A percentile compares a stretch with the other conserved stretches of the same genome.
phyloP scores from a whole-genome alignment of 805 yeast species.

The Candida pini region DNA sequence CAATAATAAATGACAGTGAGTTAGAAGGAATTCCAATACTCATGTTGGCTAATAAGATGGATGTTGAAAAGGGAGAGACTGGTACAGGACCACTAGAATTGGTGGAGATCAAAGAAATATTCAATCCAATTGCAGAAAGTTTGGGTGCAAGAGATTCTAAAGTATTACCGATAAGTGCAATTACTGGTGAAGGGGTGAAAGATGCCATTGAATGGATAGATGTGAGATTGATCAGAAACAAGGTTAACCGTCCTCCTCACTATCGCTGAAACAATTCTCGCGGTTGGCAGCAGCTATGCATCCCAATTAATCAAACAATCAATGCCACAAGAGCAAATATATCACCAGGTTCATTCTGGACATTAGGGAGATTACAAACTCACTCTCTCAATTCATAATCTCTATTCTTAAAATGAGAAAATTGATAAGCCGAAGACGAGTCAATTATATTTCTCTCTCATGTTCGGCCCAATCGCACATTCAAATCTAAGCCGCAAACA shows the following conservation, averaged over 20 bases:
- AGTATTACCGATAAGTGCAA: slow-evolving; percentile 84
- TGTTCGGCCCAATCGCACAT: too few species aligned
- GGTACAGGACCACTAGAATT: slow-evolving; percentile 56
- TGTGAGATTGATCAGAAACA: slow-evolving; percentile 63
- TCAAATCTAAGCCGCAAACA: too few species aligned
- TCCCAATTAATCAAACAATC: too few species aligned
- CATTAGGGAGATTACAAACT: too few species aligned
- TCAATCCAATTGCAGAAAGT: slow-evolving; percentile 76
- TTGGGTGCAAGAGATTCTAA: slow-evolving; percentile 87
- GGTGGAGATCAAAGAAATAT: slow-evolving; percentile 74
- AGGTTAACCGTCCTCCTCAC: slow-evolving; percentile 51
- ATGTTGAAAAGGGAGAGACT: slow-evolving; percentile 70
- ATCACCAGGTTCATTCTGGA: too few species aligned
- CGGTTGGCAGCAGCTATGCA: too few species aligned
- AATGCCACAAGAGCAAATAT: too few species aligned
- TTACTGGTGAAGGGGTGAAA: slow-evolving; percentile 73
- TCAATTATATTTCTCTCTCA: too few species aligned
- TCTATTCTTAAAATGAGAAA: too few species aligned
- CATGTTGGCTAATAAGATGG: slow-evolving; percentile 96
- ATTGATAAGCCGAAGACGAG: too few species aligned
- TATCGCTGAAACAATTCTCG: too few species aligned
- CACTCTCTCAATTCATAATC: too few species aligned
- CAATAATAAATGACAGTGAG: slow-evolving; percentile 42
- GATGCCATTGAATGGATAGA: slow-evolving; percentile 90
- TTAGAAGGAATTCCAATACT: slow-evolving; percentile 80